Base-by-base conservation (phyloP, 148 eudicot genomes). In the Suaeda aralocaspica region DNA sequence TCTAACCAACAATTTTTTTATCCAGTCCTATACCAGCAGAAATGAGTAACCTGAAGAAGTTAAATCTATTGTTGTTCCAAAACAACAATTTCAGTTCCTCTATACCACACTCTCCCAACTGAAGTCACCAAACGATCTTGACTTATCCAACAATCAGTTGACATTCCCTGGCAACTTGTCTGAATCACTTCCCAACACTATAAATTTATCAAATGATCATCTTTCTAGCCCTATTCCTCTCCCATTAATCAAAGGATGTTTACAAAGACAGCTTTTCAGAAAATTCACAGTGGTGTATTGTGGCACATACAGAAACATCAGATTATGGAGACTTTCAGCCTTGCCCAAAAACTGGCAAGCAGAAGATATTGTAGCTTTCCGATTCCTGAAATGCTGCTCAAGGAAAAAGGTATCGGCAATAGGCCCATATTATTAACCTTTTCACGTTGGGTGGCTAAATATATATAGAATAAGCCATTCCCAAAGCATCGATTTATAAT, bases 211-310 rank as follows among this genome's bases (percentile, higher is more conserved):
- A 41, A 48, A 83, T 68, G 90, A 92, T 76, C 82, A 63, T 19
- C 93, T 92, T 61, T 79, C 78, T 21, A 96, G 98, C 58, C 84
- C 86, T 9, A 84, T 92, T 46, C 98, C 98, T 51, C 53, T 72
- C 42, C 50, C 85, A 9, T 78, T 89, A 25, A 71, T 88, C 44
- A 69, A 78, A 60, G 96, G 86, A 59, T 91, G 89, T 2, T 74
- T 71, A 36, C n/a, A 77, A 76, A 58, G 92, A 89, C 61, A 87
- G 96, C 70, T 89, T 89, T 58, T 74, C 79, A 66, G 89, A 91
- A 25, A 92, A 92, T 64, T 87, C 86, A 18, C 74, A 70, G 28
- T 81, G 89, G 12, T 92, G 97, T 76, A 70, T 84, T 45, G 74
- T 79, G 36, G 45, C 46, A 49, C 34, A 79, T 70, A 73, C 77